These are phyloP conservation scores for Chytriomyces confervae DNA, from an alignment of 192 early-diverging fungal species.

Conservation along the genomic window DNA sequence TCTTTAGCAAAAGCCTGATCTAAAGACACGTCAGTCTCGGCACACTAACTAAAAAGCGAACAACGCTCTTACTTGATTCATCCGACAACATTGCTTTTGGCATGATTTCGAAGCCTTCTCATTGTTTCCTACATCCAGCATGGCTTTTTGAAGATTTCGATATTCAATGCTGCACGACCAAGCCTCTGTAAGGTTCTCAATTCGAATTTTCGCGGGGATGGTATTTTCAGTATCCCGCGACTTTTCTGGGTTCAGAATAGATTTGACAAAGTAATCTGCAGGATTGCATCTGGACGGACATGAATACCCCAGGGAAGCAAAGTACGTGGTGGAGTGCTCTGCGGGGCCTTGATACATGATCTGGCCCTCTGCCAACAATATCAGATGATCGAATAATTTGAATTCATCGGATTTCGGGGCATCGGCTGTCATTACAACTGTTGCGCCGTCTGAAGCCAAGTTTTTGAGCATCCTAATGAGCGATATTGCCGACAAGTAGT, in stretches of 20 bases:
- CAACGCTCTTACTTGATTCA: no score
- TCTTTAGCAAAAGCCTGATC: constrained; percentile 46
- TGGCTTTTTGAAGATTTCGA: constrained; percentile 6
- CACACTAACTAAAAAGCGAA: no score
- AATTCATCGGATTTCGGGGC: constrained; percentile 67
- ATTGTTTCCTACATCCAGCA: background rate
- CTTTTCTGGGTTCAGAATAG: constrained; percentile 50
- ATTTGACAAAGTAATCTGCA: constrained; percentile 62
- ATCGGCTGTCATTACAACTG: constrained; percentile 43
- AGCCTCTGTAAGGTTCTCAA: constrained; percentile 29
- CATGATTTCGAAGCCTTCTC: no score
- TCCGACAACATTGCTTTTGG: no score
- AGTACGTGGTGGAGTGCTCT: constrained; percentile 47
- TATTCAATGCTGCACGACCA: constrained; percentile 48
- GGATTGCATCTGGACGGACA: constrained; percentile 61
- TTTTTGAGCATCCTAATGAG: constrained; percentile 53
- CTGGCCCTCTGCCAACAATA: constrained; percentile 68
- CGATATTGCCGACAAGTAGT: constrained; percentile 57
- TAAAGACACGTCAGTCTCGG: constrained; percentile 26
- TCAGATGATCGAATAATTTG: constrained; percentile 67
- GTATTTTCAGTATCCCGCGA: constrained; percentile 4
- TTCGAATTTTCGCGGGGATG: constrained; percentile 1
- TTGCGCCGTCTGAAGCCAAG: constrained; percentile 50
- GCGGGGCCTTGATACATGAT: constrained; percentile 71
- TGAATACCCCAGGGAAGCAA: constrained; percentile 50